A percentile compares a stretch with the other conserved stretches of the same genome.
phyloP scores from a whole-genome alignment of 331 rosid genomes.

The Prunus yedoensis region DNA sequence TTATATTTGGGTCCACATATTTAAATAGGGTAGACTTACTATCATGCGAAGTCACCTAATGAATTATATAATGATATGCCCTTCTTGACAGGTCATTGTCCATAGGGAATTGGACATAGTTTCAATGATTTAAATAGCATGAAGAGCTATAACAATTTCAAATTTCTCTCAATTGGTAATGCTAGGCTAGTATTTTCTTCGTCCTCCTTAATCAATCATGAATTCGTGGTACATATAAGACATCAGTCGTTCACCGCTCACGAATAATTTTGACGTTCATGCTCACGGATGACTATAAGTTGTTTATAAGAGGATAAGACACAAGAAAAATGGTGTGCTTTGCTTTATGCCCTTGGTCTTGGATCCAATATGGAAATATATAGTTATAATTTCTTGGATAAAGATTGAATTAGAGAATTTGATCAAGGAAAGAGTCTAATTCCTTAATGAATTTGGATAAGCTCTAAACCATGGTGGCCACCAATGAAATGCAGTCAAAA shows the following conservation, averaged over 20 bases:
- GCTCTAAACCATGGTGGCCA: not conserved
- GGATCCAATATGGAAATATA: too few species aligned
- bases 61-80: not conserved
- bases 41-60: conserved; percentile 9
- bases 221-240: too few species aligned
- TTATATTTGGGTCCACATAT: not conserved
- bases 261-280: too few species aligned
- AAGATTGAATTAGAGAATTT: not conserved
- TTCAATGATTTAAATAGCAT: too few species aligned
- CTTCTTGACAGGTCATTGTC: not conserved
- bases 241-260: too few species aligned
- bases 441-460: not conserved
- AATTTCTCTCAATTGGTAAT: not conserved
- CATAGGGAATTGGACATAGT: not conserved
- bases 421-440: not conserved
- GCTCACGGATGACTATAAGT: too few species aligned
- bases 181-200: not conserved
- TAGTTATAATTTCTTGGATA: not conserved
- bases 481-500: conserved; percentile 10
- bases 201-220: not conserved
- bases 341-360: not conserved
- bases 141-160: not conserved
- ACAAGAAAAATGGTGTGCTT: not conserved
- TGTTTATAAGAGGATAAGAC: not conserved
- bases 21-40: conserved; percentile 5